phyloP scores from a whole-genome alignment of 805 yeast genomes.

The Barnettozyma wickerhamii region DNA sequence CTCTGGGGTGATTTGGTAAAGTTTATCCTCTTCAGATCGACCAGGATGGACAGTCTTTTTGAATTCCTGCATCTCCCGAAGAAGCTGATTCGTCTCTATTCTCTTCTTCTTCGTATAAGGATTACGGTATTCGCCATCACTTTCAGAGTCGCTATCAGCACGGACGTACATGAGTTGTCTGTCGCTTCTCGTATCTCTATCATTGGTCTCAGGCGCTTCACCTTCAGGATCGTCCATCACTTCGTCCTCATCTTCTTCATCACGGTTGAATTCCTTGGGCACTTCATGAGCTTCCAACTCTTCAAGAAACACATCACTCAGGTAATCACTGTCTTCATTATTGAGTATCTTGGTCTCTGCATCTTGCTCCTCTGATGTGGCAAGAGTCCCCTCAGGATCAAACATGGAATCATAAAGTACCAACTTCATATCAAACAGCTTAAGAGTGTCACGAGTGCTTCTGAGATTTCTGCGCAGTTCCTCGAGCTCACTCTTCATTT shows the following conservation, averaged over 20 bases:
- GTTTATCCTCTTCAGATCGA: neutral
- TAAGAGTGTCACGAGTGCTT: neutral
- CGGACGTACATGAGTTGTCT: neutral
- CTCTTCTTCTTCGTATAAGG: neutral
- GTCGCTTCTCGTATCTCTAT: neutral
- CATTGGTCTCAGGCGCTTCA: neutral
- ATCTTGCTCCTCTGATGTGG: neutral
- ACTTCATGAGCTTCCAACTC: constrained; percentile 1
- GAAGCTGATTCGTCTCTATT: neutral
- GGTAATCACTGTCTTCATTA: constrained; percentile 5
- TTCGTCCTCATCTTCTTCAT: neutral
- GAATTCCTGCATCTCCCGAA: no score
- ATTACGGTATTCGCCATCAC: neutral
- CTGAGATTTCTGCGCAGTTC: neutral
- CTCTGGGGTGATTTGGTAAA: neutral
- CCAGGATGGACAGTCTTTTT: neutral
- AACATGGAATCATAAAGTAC: neutral
- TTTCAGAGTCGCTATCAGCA: neutral
- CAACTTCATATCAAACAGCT: constrained; percentile 2
- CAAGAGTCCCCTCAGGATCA: neutral
- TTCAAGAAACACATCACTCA: constrained; percentile 6
- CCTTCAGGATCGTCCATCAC: neutral
- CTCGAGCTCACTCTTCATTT: no score
- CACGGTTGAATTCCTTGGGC: neutral
- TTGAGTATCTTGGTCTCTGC: constrained; percentile 1